phyloP scores from a whole-genome alignment of 1,284 basidiomycete genomes.

The Testicularia cyperi region DNA sequence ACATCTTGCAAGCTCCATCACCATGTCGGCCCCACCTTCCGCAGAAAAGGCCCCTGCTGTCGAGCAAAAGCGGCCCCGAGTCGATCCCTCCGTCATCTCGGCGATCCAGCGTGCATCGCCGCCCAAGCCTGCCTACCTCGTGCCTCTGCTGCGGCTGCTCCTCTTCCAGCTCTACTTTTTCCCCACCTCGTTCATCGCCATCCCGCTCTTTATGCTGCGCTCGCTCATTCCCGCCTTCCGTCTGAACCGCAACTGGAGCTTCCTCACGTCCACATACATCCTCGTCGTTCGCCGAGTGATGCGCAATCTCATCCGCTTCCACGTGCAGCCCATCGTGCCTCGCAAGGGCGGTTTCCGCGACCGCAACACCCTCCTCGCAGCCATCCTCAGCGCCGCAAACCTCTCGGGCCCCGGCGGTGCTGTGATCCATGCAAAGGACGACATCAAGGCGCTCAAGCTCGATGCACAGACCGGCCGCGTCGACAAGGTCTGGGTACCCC shows the following conservation, averaged over 20 bases:
- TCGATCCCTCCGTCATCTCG: slow-evolving; percentile 31
- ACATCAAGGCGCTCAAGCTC: slow-evolving; percentile 42
- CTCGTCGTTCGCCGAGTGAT: slow-evolving; percentile 43
- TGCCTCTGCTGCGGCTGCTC: slow-evolving; percentile 36
- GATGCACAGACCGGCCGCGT: slow-evolving; percentile 23
- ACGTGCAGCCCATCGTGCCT: slow-evolving; percentile 49
- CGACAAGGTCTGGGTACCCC: slow-evolving; percentile 54
- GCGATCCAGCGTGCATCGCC: slow-evolving; percentile 23
- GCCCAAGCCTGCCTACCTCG: slow-evolving; percentile 16
- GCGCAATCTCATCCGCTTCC: slow-evolving; percentile 40
- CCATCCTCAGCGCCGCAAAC: slow-evolving; percentile 39
- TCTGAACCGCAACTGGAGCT: slow-evolving; percentile 41
- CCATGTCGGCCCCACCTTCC: neutral
- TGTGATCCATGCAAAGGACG: slow-evolving; percentile 33
- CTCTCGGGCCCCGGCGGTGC: slow-evolving; percentile 49
- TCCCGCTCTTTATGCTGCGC: slow-evolving; percentile 44
- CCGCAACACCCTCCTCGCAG: slow-evolving; percentile 37
- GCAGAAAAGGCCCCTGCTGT: neutral
- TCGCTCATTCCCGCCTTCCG: slow-evolving; percentile 36
- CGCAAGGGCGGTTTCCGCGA: slow-evolving; percentile 52
- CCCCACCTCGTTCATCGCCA: slow-evolving; percentile 32
- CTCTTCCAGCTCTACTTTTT: slow-evolving; percentile 50
- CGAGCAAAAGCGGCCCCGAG: slow-evolving; percentile 13
- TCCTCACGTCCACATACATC: slow-evolving; percentile 38
- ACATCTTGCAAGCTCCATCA: neutral